These are phyloP conservation scores for Ophiostoma montium DNA, from an alignment of 2,329 filamentous ascomycete species.

Conservation along the genomic window DNA sequence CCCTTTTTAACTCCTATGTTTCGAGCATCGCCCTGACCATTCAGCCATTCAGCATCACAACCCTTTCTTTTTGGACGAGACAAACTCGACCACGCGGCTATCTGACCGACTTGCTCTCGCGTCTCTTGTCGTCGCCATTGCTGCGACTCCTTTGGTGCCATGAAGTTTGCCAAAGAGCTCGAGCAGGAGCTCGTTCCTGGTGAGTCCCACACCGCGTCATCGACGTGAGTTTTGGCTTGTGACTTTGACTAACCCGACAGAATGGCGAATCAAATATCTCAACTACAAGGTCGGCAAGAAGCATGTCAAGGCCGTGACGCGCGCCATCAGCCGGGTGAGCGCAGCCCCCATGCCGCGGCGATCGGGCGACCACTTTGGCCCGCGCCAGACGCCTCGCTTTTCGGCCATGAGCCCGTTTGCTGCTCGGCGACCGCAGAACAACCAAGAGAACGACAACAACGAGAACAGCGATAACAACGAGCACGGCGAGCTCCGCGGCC, in stretches of 20 bases:
- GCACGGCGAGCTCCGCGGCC: constrained; percentile 24
- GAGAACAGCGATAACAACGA: background rate
- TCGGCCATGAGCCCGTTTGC: constrained; percentile 14
- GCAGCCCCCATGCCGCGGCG: constrained; percentile 30
- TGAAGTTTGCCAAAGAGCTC: constrained; percentile 64
- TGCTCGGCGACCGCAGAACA: constrained; percentile 7
- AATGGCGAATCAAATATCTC: constrained; percentile 90
- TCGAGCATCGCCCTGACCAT: too few relatives aligned
- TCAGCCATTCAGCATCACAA: too few relatives aligned
- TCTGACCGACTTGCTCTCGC: background rate
- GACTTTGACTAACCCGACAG: constrained; percentile 20
- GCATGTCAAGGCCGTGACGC: constrained; percentile 68
- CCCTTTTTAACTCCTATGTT: too few relatives aligned
- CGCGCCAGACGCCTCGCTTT: constrained; percentile 19
- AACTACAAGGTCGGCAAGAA: constrained; percentile 96
- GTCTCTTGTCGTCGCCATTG: background rate
- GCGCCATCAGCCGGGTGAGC: constrained; percentile 52
- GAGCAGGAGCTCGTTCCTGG: constrained; percentile 78
- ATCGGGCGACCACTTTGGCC: constrained; percentile 19
- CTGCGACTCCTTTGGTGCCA: constrained; percentile 22
- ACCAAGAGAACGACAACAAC: background rate
- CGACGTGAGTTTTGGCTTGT: too few relatives aligned
- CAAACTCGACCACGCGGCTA: too few relatives aligned
- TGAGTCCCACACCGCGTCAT: constrained; percentile 20
- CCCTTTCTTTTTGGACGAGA: too few relatives aligned